Conservation (phyloP, 1,284 basidiomycete genomes). For the Bondarzewia mesenterica region DNA sequence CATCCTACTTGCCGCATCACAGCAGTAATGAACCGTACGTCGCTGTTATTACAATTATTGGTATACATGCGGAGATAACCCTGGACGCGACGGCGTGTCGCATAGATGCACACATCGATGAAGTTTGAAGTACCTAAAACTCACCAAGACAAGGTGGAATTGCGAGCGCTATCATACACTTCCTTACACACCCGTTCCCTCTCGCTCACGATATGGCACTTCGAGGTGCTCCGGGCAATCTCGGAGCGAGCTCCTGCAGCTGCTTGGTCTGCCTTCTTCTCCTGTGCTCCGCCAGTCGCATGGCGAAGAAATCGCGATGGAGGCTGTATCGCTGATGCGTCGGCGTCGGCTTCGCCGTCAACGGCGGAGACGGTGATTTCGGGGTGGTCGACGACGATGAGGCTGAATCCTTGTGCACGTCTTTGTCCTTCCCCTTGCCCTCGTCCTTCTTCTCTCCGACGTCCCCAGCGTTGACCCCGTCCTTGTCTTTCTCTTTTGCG, state of each 20-base stretch:
- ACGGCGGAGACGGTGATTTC: slow-evolving; percentile 15
- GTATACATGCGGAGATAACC: too few relatives aligned
- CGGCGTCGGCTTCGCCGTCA: slow-evolving; percentile 13
- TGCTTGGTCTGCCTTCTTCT: slow-evolving; percentile 27
- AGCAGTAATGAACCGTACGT: too few relatives aligned
- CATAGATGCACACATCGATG: too few relatives aligned
- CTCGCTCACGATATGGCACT: slow-evolving; percentile 1
- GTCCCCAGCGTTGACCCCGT: slow-evolving; percentile 9
- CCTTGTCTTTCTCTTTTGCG: slow-evolving; percentile 38
- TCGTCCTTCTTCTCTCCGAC: slow-evolving; percentile 14
- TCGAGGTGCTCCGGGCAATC: slow-evolving; percentile 28
- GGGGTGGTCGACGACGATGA: slow-evolving; percentile 11
- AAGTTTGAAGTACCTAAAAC: too few relatives aligned
- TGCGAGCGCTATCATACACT: too few relatives aligned
- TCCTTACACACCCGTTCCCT: too few relatives aligned
- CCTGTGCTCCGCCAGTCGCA: slow-evolving; percentile 31
- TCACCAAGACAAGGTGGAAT: too few relatives aligned
- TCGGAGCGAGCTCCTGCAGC: slow-evolving; percentile 30
- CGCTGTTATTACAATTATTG: too few relatives aligned
- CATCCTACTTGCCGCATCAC: too few relatives aligned
- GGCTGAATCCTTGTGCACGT: slow-evolving; percentile 2
- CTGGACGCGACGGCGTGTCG: too few relatives aligned
- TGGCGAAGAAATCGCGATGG: slow-evolving; percentile 32
- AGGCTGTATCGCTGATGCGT: slow-evolving; percentile 30
- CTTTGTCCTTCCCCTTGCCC: slow-evolving; percentile 10